These are phyloP conservation scores for Coemansia asiatica DNA, from an alignment of 192 early-diverging fungal species.

Conservation along the genomic window DNA sequence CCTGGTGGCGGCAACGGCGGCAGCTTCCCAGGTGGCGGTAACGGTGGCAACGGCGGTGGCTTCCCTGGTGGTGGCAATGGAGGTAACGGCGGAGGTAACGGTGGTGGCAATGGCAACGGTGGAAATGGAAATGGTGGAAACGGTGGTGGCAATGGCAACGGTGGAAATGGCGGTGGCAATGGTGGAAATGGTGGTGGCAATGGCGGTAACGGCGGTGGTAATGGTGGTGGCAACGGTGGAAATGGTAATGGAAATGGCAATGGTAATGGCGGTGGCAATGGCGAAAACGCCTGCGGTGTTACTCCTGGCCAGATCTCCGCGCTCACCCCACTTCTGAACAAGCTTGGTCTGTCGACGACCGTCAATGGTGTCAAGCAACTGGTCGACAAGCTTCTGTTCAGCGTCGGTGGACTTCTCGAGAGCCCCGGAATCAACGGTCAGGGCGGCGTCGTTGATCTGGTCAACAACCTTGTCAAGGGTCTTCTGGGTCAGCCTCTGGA, in stretches of 20 bases:
- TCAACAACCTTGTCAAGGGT: slow-evolving; percentile 48
- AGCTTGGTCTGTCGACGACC: slow-evolving; percentile 42
- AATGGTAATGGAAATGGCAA: slow-evolving; percentile 5
- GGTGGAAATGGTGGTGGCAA: slow-evolving; percentile 25
- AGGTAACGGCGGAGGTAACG: slow-evolving; percentile 9
- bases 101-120: slow-evolving; percentile 6
- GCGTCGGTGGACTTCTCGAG: slow-evolving; percentile 34
- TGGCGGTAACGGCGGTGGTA: slow-evolving; percentile 13
- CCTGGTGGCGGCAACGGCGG: slow-evolving; percentile 11
- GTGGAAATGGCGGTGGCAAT: slow-evolving; percentile 11
- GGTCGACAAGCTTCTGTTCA: slow-evolving; percentile 34
- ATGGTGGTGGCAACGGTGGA: slow-evolving; percentile 7
- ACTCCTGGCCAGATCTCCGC: slow-evolving; percentile 45
- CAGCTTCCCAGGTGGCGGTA: slow-evolving; percentile 1
- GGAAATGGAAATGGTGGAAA: slow-evolving; percentile 13
- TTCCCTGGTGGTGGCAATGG: slow-evolving; percentile 15
- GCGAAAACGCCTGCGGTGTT: slow-evolving; percentile 37
- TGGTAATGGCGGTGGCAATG: slow-evolving; percentile 1
- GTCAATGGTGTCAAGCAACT: slow-evolving; percentile 51
- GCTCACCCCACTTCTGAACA: slow-evolving; percentile 47
- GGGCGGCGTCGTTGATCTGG: slow-evolving; percentile 31
- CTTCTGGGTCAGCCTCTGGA: slow-evolving; percentile 32
- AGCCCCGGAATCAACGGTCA: slow-evolving; percentile 32
- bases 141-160: slow-evolving; percentile 4
- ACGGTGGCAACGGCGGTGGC: not conserved